Conservation (phyloP, 2,329 filamentous ascomycete genomes). For the Capronia epimyces region DNA sequence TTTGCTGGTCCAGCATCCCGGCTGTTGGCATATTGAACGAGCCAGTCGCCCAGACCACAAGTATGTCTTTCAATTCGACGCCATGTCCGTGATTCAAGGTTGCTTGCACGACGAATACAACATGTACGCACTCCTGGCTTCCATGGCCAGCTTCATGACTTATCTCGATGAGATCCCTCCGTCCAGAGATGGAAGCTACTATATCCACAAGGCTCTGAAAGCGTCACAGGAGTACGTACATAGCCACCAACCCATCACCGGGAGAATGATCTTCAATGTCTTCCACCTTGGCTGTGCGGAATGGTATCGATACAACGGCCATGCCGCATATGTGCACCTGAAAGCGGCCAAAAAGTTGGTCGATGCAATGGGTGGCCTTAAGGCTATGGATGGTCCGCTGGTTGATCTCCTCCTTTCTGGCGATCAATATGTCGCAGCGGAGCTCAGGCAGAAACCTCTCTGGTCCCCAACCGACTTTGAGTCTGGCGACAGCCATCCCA, state of each 20-base stretch:
- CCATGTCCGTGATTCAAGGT: constrained; percentile 13
- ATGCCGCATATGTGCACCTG: constrained; percentile 17
- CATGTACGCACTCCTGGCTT: constrained; percentile 22
- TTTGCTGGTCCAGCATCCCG: constrained; percentile 15
- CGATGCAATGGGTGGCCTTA: constrained; percentile 16
- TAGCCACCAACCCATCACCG: constrained; percentile 10
- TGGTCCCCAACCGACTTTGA: constrained; percentile 17
- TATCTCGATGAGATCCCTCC: constrained; percentile 10
- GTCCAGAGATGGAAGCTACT: constrained; percentile 5
- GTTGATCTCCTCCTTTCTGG: constrained; percentile 19
- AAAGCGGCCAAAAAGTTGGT: constrained; percentile 17
- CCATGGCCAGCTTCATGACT: constrained; percentile 18
- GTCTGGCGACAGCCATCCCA: constrained; percentile 14
- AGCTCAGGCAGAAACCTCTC: constrained; percentile 9
- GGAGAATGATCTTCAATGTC: constrained; percentile 16
- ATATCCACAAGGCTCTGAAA: constrained; percentile 16
- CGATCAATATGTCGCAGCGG: constrained; percentile 18
- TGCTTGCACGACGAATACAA: constrained; percentile 19
- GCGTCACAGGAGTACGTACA: constrained; percentile 16
- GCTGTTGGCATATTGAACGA: constrained; percentile 20
- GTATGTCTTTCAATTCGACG: constrained; percentile 16
- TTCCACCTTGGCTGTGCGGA: constrained; percentile 20
- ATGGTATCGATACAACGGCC: constrained; percentile 18
- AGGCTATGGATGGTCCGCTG: constrained; percentile 13
- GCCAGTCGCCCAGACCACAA: constrained; percentile 7